Base-by-base conservation (phyloP, 2,329 filamentous ascomycete species). In the Exophiala alcalophila region DNA sequence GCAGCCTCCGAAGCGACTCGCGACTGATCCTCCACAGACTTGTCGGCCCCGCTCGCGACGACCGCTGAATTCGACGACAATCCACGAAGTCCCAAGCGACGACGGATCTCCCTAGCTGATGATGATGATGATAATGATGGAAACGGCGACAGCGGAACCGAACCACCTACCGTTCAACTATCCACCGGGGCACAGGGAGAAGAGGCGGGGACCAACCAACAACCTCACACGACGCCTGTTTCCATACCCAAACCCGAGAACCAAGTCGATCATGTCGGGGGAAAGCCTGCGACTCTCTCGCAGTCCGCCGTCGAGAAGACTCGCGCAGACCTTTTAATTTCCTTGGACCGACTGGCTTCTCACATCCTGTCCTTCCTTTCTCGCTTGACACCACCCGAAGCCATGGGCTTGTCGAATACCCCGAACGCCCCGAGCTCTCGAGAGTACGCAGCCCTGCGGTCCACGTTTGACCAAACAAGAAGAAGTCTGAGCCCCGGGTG, bases 381-480 rank as follows among this genome's bases (percentile, higher is more conserved):
- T n/a, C 33, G 38, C 7, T 25, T 56, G 20, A 49, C 44, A 16
- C 32, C 51, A 21, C 12, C 7, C 18, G 53, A 81, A 74, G 78
- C 24, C 69, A 78, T 33, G 69, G 71, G 20, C 6, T 74, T 81
- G 46, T 73, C 80, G 21, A 74, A 72, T 2, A 68, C 74, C 27
- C 73, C 71, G 11, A 70, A 75, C 12, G 75, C 74, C 2, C 71
- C 76, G 43, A 69, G 72, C 49, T 77, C 76, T 6, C 76, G 81
- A 58, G 76, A 78, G n/a, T 83, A 81, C 60, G 68, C 71, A 3
- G 77, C 75, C 1, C 67, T 82, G 58, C 78, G 78, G 53, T 76
- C 73, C 4, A 65, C 81, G 5, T 83, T 83, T 51, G 76, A 81
- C 47, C 76, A 81, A 49, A 80, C 77, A 0, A 80, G 81, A 50